These are phyloP conservation scores for Candida taoyuanica DNA, from an alignment of 805 yeast species.

Conservation along the genomic window DNA sequence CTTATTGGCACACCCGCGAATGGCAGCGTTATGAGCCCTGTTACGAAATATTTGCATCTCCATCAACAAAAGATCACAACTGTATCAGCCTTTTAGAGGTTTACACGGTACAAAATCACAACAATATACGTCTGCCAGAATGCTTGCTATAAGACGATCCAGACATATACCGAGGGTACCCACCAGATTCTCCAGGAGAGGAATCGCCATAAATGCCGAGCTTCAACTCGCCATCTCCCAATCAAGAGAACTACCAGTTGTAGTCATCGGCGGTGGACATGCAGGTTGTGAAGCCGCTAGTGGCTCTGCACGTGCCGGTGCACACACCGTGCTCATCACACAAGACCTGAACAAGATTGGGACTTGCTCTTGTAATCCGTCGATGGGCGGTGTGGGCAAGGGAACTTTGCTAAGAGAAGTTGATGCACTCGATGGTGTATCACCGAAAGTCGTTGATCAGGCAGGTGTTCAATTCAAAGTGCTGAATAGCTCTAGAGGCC, in stretches of 20 bases:
- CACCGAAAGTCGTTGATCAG: slow-evolving; percentile 78
- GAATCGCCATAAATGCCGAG: slow-evolving; percentile 23
- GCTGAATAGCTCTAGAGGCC: slow-evolving; percentile 81
- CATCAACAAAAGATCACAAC: not conserved
- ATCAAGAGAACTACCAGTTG: slow-evolving; percentile 47
- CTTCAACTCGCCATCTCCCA: slow-evolving; percentile 12
- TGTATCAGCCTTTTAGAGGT: not conserved
- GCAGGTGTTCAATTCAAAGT: slow-evolving; percentile 92
- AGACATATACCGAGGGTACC: no score
- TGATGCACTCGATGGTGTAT: slow-evolving; percentile 94
- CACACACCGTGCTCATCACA: slow-evolving; percentile 65
- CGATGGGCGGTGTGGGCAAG: slow-evolving; percentile 97
- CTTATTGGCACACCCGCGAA: no score
- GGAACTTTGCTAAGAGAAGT: slow-evolving; percentile 90
- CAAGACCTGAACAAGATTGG: slow-evolving; percentile 77
- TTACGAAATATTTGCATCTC: not conserved
- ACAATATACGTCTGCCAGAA: not conserved
- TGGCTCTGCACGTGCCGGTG: slow-evolving; percentile 84
- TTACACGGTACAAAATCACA: not conserved
- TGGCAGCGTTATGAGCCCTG: not conserved
- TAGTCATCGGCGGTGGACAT: slow-evolving; percentile 96
- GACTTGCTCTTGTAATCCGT: slow-evolving; percentile 95
- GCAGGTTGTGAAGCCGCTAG: slow-evolving; percentile 98
- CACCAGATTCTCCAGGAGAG: not conserved
- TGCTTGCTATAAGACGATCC: no score